phyloP scores from a whole-genome alignment of 2,329 filamentous ascomycete genomes.

The Alternaria brassicae region DNA sequence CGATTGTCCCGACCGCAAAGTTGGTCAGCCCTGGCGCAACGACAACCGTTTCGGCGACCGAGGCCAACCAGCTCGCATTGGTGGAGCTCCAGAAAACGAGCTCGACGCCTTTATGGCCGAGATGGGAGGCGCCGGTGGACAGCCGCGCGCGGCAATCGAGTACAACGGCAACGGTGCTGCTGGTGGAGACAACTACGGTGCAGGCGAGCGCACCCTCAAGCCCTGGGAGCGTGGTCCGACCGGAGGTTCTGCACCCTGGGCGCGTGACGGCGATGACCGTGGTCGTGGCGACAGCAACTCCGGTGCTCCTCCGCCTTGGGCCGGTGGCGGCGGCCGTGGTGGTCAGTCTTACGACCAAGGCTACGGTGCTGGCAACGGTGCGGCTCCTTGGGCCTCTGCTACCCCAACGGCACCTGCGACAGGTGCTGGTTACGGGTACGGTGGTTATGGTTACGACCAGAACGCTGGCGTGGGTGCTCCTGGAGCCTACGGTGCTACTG shows the following conservation, averaged over 20 bases:
- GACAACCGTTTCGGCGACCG: constrained; percentile 62
- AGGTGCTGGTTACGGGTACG: constrained; percentile 54
- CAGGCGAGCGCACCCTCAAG: constrained; percentile 67
- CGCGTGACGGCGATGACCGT: constrained; percentile 53
- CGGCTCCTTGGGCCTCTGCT: constrained; percentile 51
- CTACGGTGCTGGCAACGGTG: constrained; percentile 44
- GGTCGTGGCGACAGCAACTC: constrained; percentile 50
- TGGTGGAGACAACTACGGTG: constrained; percentile 58
- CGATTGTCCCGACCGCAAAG: constrained; percentile 93
- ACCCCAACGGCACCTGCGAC: constrained; percentile 38
- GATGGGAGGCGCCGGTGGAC: constrained; percentile 74
- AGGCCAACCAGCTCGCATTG: constrained; percentile 67
- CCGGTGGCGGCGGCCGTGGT: constrained; percentile 42
- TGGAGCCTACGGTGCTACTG: constrained; percentile 55
- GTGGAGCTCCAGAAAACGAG: constrained; percentile 84
- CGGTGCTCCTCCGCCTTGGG: constrained; percentile 52
- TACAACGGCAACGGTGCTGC: constrained; percentile 34
- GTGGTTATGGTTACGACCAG: constrained; percentile 44
- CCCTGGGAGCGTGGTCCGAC: constrained; percentile 90
- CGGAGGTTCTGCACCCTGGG: constrained; percentile 84
- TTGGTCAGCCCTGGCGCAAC: constrained; percentile 91
- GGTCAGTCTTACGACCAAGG: constrained; percentile 40
- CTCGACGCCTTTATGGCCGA: constrained; percentile 99
- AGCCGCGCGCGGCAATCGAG: constrained; percentile 77
- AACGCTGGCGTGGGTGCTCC: constrained; percentile 35